These are phyloP conservation scores for Tieghemiomyces parasiticus DNA, from an alignment of 192 early-diverging fungal genomes.

Conservation along the genomic window DNA sequence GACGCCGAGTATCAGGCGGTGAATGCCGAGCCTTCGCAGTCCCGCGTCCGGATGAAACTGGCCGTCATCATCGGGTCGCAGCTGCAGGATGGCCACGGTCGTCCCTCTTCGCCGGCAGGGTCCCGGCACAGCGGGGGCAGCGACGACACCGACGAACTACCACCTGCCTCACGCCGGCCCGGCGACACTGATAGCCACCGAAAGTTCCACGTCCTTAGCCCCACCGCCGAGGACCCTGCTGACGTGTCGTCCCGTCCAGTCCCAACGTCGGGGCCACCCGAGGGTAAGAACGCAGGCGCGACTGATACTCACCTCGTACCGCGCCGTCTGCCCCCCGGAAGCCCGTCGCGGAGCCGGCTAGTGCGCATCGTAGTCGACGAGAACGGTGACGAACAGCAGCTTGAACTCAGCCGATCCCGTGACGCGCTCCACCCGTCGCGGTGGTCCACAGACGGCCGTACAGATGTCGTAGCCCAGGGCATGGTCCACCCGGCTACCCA, in stretches of 20 bases:
- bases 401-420: no score
- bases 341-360: no score
- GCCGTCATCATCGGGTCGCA: not conserved
- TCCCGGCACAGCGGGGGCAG: not conserved
- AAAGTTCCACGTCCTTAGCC: not conserved
- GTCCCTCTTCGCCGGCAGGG: not conserved
- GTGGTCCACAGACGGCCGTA: no score
- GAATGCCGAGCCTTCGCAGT: no score
- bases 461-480: no score
- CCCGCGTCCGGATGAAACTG: slow-evolving; percentile 5
- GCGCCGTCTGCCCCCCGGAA: no score
- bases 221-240: not conserved
- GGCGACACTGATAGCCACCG: not conserved
- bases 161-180: not conserved
- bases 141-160: not conserved
- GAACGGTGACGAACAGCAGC: no score
- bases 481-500: not conserved
- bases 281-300: no score
- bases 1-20: not conserved
- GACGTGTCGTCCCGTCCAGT: not conserved
- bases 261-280: no score
- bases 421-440: no score
- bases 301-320: no score
- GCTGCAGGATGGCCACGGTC: not conserved
- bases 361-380: no score